phyloP scores from a whole-genome alignment of 2,329 filamentous ascomycete species.

The Fusarium sp. region DNA sequence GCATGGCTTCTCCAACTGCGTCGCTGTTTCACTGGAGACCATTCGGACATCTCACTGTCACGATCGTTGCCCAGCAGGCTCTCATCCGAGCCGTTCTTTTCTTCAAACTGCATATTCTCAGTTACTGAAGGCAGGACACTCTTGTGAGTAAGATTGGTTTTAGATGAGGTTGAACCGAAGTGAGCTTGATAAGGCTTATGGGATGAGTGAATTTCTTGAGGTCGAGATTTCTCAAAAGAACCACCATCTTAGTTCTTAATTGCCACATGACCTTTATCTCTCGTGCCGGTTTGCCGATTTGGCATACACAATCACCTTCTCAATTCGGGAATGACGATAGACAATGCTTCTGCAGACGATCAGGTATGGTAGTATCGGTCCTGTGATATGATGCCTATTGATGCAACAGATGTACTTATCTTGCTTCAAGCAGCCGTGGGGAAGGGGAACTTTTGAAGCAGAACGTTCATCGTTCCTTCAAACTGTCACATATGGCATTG shows the following conservation, averaged over 20 bases:
- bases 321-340: too few relatives aligned
- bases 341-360: too few relatives aligned
- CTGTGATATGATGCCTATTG: too few relatives aligned
- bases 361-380: too few relatives aligned
- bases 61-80: not conserved
- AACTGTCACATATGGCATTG: too few relatives aligned
- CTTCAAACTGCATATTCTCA: slow-evolving; percentile 1
- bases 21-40: not conserved
- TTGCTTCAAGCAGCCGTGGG: not conserved
- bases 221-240: not conserved
- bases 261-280: not conserved
- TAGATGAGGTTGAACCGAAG: rapidly evolving
- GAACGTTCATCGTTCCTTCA: not conserved
- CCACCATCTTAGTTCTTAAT: not conserved
- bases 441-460: not conserved
- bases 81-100: slow-evolving; percentile 8
- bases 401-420: too few relatives aligned
- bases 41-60: not conserved
- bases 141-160: rapidly evolving
- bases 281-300: not conserved
- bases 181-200: too few relatives aligned
- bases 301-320: too few relatives aligned
- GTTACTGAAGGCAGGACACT: rapidly evolving
- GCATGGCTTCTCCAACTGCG: not conserved
- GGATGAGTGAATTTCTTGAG: too few relatives aligned